Evolutionary conservation across 176 grass and related monocot genomes (phyloP).

Genomic region (Poa annua): DNA sequence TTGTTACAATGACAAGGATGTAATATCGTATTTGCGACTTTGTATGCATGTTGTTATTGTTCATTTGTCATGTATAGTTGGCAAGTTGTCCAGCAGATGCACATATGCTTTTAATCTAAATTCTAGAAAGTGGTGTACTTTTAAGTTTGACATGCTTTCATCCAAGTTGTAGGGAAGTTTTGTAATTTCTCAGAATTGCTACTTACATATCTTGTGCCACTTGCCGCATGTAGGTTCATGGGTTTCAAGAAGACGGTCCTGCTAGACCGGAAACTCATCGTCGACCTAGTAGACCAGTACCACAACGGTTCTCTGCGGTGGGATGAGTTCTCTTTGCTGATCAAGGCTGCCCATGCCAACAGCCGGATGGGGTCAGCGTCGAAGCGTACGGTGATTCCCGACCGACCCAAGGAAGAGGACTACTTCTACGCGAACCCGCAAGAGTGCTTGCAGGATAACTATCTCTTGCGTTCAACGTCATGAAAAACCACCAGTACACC

Average conservation of each 20-base stretch:
- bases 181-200: background rate
- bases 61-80: background rate
- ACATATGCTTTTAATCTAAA: background rate
- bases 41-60: background rate
- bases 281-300: slow-evolving; percentile 75
- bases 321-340: slow-evolving; percentile 78
- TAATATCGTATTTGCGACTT: no score
- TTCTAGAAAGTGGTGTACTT: background rate
- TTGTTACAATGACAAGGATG: no score
- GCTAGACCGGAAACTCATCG: slow-evolving; percentile 78
- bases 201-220: slow-evolving; percentile 10
- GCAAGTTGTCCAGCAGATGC: background rate
- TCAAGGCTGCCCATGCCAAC: slow-evolving; percentile 69
- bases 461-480: slow-evolving; percentile 34
- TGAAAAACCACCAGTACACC: slow-evolving; percentile 31
- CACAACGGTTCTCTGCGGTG: slow-evolving; percentile 71
- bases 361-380: slow-evolving; percentile 76
- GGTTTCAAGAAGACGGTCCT: slow-evolving; percentile 89
- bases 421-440: slow-evolving; percentile 96
- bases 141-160: background rate
- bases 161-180: slow-evolving; percentile 3
- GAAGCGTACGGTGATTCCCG: slow-evolving; percentile 66
- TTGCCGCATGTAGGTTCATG: slow-evolving; percentile 63
- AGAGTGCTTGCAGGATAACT: slow-evolving; percentile 67
- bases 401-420: slow-evolving; percentile 95